Evolutionary conservation across 73 alveolate species (phyloP), one percentile per base, ranked within the genome.

Genomic region (Paramecium primaurelia): DNA sequence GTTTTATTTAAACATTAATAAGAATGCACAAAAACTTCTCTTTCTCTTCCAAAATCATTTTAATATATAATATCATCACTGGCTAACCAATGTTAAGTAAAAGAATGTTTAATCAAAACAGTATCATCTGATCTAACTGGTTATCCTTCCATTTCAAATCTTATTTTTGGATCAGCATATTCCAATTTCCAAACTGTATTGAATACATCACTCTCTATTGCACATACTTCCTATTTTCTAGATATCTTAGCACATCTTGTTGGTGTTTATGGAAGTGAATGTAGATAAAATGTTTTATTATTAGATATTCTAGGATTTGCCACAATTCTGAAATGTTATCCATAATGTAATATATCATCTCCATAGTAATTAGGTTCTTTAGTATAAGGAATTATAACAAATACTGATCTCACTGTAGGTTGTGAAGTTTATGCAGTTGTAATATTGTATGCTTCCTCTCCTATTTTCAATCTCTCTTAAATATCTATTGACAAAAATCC

Each of bases 151-250:
- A 69, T 69, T 42, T 88, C 94, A 71, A 71, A 88, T 40, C 94
- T 88, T 18, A 44, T 32, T 71, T 71, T 88, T 18, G 94, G 94
- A 69, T 88, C 94, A 1, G 77, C 32, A 28, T 71, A 51, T 71
- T 88, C 94, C n/a, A 88, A 88, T 26, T 83, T 71, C 94, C 94
- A 88, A 25, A 71, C 94, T 71, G 90, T 38, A 71, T 88, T 88
- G 28, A 88, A 44, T 20, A 38, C 59, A 58, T 88, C 94, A 44
- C 58, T 26, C 8, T 77, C 87, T 9, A 80, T 71, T 20, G 87
- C 84, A 71, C 91, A 44, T 2, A 88, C 94, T 12, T 88, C 94
- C 47, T 88, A 47, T 45, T 88, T 88, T n/a, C 94, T 30, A n/a
- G 94, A 88, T 14, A 88, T 59, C 60, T 88, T 88, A 40, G 94